phyloP scores from a whole-genome alignment of 176 grass and related monocot genomes.

The Thinopyrum elongatum region DNA sequence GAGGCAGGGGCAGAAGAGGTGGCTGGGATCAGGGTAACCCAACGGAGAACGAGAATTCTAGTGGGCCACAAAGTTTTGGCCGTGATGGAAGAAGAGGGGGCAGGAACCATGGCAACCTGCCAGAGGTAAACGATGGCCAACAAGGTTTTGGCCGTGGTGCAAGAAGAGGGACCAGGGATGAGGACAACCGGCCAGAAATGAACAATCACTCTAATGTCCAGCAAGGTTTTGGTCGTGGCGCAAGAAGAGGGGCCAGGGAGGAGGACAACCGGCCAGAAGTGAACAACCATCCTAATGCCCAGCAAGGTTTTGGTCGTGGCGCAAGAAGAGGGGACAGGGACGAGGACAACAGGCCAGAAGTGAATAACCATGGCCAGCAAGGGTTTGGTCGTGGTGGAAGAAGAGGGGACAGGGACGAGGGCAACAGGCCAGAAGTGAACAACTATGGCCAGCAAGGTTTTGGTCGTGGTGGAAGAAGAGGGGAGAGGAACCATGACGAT shows the following conservation, averaged over 20 bases:
- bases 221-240: conserved; percentile 39
- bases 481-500: conserved; percentile 30
- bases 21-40: conserved; percentile 23
- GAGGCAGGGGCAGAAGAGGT: conserved; percentile 55
- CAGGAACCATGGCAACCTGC: conserved; percentile 19
- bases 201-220: background rate
- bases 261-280: conserved; percentile 5
- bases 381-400: conserved; percentile 42
- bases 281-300: background rate
- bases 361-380: conserved; percentile 2
- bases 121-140: conserved; percentile 18
- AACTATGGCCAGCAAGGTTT: conserved; percentile 29
- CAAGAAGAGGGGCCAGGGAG: conserved; percentile 37
- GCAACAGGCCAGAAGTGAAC: background rate
- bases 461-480: conserved; percentile 44
- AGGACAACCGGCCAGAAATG: background rate
- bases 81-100: conserved; percentile 42
- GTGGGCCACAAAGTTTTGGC: conserved; percentile 26
- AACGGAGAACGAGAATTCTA: background rate
- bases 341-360: conserved; percentile 5
- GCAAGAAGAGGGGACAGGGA: conserved; percentile 40
- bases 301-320: conserved; percentile 33
- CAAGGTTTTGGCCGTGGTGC: conserved; percentile 40
- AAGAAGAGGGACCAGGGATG: conserved; percentile 39
- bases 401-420: conserved; percentile 35